A percentile compares a stretch with the other conserved stretches of the same genome.
phyloP scores from a whole-genome alignment of 1,139 yeast species.

The Geotrichum reessii region DNA sequence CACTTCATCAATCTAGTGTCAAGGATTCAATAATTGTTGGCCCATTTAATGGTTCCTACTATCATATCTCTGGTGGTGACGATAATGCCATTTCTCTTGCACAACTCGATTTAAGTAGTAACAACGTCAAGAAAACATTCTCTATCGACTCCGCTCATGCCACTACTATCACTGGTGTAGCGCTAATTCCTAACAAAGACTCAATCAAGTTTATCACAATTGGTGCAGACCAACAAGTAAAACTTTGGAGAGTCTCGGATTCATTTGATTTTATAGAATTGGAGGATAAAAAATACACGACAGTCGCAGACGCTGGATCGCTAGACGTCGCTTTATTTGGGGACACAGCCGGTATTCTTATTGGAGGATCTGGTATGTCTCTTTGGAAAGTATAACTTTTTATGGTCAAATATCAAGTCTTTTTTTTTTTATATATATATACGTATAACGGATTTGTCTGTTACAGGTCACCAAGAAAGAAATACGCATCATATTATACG shows the following conservation, averaged over 20 bases:
- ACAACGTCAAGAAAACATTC: constrained; percentile 35
- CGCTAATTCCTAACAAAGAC: constrained; percentile 29
- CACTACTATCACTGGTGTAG: constrained; percentile 72
- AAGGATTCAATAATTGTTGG: constrained; percentile 42
- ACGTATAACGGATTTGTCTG: not conserved
- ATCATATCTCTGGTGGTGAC: constrained; percentile 78
- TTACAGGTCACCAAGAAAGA: not conserved
- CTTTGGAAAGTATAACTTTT: constrained; percentile 20
- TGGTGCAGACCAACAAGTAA: constrained; percentile 74
- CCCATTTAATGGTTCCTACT: constrained; percentile 19
- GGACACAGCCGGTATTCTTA: constrained; percentile 11
- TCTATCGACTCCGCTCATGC: constrained; percentile 60
- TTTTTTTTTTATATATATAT: no score
- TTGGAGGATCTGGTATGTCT: constrained; percentile 34
- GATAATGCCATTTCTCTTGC: constrained; percentile 68
- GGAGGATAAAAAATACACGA: constrained; percentile 52
- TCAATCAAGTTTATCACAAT: constrained; percentile 40
- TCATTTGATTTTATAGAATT: constrained; percentile 36
- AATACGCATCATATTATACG: no score
- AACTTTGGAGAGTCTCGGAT: constrained; percentile 50
- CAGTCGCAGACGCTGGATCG: constrained; percentile 89
- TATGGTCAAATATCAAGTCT: not conserved
- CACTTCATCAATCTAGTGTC: constrained; percentile 78
- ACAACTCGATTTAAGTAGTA: constrained; percentile 31
- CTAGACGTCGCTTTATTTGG: constrained; percentile 27